Percentiles rank a stretch among this genome's conserved stretches.
Conservation (phyloP, 2,329 filamentous ascomycete genomes). For the Pseudogymnoascus sp. region DNA sequence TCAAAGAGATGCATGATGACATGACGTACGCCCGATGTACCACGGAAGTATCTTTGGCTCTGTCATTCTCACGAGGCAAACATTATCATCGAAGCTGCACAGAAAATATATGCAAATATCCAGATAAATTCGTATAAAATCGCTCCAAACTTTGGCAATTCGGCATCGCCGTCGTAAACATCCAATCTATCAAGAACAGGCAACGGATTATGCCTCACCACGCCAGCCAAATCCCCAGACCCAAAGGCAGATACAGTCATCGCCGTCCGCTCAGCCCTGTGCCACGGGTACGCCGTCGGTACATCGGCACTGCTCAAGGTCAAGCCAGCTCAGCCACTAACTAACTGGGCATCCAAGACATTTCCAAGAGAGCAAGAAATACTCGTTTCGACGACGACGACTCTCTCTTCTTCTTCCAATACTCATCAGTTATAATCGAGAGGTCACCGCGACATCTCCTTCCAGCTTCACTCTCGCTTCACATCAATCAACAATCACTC, state of each 20-base stretch:
- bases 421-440: not conserved
- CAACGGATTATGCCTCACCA: too few relatives aligned
- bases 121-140: not conserved
- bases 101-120: not conserved
- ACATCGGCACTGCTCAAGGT: not conserved
- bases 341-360: constrained; percentile 6
- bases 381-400: not conserved
- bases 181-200: not conserved
- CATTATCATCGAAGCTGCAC: not conserved
- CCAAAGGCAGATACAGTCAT: not conserved
- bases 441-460: not conserved
- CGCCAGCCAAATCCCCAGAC: not conserved
- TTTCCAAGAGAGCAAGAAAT: constrained; percentile 5
- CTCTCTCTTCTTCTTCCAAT: not conserved
- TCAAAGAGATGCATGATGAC: not conserved
- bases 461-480: not conserved
- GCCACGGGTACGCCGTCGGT: not conserved
- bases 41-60: not conserved
- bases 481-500: not conserved
- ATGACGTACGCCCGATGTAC: not conserved
- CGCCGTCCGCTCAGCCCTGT: not conserved
- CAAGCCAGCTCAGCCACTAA: constrained; percentile 1
- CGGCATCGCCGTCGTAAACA: not conserved
- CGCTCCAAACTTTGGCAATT: not conserved
- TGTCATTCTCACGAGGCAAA: not conserved